These are phyloP conservation scores for Forsythia suspensa DNA, from an alignment of 257 asterid genomes.

Conservation along the genomic window DNA sequence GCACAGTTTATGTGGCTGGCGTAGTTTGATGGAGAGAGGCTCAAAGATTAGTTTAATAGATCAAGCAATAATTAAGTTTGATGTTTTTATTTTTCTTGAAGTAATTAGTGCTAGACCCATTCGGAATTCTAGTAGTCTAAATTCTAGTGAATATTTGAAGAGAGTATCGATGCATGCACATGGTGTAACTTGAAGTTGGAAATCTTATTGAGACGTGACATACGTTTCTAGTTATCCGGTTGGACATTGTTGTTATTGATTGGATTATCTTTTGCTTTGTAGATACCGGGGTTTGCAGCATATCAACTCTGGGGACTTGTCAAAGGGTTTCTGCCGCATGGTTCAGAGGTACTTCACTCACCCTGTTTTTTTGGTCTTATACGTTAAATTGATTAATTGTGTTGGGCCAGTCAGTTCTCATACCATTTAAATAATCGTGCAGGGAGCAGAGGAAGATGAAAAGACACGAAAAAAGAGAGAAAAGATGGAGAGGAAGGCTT, in stretches of 20 bases:
- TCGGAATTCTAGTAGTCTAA: not conserved
- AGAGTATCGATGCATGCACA: not conserved
- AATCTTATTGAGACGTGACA: not conserved
- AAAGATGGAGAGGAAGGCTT: slow-evolving; percentile 90
- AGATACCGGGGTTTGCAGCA: slow-evolving; percentile 92
- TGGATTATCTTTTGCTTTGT: slow-evolving; percentile 19
- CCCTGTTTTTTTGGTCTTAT: not conserved
- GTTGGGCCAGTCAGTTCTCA: slow-evolving; percentile 4
- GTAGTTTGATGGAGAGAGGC: not conserved
- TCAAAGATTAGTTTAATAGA: not conserved
- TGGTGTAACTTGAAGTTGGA: not conserved
- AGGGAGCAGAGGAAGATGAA: slow-evolving; percentile 92
- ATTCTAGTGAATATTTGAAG: not conserved
- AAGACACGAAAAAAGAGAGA: slow-evolving; percentile 86
- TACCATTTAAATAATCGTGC: slow-evolving; percentile 19
- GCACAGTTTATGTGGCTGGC: not conserved
- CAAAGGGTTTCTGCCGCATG: slow-evolving; percentile 70
- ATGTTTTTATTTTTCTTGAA: not conserved
- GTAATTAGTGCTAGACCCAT: not conserved
- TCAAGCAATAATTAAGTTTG: not conserved
- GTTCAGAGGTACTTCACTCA: slow-evolving; percentile 59
- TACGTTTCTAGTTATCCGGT: not conserved
- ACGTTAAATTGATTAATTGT: not conserved
- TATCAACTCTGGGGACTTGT: slow-evolving; percentile 78
- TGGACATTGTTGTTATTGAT: not conserved